phyloP scores from a whole-genome alignment of 805 yeast genomes.

The Suhomyces prunicola region DNA sequence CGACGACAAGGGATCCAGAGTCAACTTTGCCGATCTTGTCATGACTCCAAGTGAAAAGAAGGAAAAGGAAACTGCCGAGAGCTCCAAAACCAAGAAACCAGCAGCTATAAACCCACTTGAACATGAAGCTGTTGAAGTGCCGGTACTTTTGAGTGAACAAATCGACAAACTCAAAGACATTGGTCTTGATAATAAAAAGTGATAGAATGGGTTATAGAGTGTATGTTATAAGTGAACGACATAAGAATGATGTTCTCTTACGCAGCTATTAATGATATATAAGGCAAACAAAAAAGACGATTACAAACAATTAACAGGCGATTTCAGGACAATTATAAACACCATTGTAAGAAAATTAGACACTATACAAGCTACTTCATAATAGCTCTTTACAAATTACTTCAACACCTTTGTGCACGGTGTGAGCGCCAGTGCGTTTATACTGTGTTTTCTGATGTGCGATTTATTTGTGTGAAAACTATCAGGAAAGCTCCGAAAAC shows the following conservation, averaged over 20 bases:
- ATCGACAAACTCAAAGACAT: conserved; percentile 38
- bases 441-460: too few species aligned
- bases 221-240: not conserved
- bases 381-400: too few species aligned
- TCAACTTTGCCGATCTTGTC: conserved; percentile 44
- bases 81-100: not conserved
- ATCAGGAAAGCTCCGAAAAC: too few species aligned
- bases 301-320: too few species aligned
- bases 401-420: too few species aligned
- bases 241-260: too few species aligned
- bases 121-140: conserved; percentile 50
- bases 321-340: too few species aligned
- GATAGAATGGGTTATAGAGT: not conserved
- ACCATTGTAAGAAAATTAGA: too few species aligned
- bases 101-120: conserved; percentile 20
- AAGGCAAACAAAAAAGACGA: not conserved
- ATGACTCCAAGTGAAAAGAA: conserved; percentile 41
- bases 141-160: conserved; percentile 45
- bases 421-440: too few species aligned
- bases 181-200: conserved; percentile 4
- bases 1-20: conserved; percentile 29
- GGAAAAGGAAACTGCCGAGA: conserved; percentile 9
- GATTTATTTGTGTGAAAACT: too few species aligned
- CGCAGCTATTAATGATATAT: not conserved
- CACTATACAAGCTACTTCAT: too few species aligned